These are phyloP conservation scores for Alternaria alternata DNA, from an alignment of 2,329 filamentous ascomycete genomes.

Conservation along the genomic window DNA sequence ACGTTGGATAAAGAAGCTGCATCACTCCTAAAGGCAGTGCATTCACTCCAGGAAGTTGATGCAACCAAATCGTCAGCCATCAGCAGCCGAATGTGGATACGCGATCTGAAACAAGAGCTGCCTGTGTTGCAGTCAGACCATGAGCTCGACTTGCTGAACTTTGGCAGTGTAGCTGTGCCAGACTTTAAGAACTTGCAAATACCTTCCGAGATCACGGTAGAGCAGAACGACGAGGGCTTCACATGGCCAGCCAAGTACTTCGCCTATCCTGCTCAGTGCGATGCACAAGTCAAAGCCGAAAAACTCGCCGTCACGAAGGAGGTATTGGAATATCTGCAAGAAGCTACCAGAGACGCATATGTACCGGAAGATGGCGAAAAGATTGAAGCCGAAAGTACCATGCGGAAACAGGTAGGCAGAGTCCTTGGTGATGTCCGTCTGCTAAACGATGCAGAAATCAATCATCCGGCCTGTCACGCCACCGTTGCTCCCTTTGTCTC, in stretches of 20 bases:
- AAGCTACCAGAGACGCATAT: slow-evolving; percentile 37
- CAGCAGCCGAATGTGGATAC: slow-evolving; percentile 27
- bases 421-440: not conserved
- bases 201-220: slow-evolving; percentile 44
- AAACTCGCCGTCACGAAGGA: slow-evolving; percentile 51
- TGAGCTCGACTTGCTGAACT: slow-evolving; percentile 54
- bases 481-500: slow-evolving; percentile 58
- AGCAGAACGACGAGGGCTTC: slow-evolving; percentile 55
- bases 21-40: slow-evolving; percentile 35
- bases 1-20: slow-evolving; percentile 40
- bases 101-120: slow-evolving; percentile 53
- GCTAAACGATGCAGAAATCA: slow-evolving; percentile 39
- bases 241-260: slow-evolving; percentile 51
- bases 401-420: slow-evolving; percentile 34
- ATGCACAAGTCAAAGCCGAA: slow-evolving; percentile 40
- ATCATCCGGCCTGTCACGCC: slow-evolving; percentile 52
- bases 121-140: slow-evolving; percentile 58
- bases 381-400: slow-evolving; percentile 23
- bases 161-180: slow-evolving; percentile 39
- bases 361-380: slow-evolving; percentile 30
- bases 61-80: not conserved
- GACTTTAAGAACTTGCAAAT: slow-evolving; percentile 44
- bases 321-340: slow-evolving; percentile 48
- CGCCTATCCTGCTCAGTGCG: slow-evolving; percentile 35
- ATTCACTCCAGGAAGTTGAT: slow-evolving; percentile 11